phyloP scores from a whole-genome alignment of 106 monocot species.

The Gastrodia elata region DNA sequence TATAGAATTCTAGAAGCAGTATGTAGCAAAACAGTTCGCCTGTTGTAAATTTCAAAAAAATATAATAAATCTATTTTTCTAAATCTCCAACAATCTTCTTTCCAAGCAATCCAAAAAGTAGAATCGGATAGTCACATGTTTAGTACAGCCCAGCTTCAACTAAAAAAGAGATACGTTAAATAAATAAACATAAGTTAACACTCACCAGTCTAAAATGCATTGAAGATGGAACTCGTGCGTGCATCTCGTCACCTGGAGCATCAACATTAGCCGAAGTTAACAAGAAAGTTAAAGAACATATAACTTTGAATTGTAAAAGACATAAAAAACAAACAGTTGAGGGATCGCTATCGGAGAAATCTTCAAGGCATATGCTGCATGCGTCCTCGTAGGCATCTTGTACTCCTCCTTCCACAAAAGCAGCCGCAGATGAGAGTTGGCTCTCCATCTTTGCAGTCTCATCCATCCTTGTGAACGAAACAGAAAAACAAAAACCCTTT shows the following conservation, averaged over 20 bases:
- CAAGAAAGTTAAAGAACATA: too few species aligned
- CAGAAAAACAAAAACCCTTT: background rate
- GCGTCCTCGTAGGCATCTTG: constrained; percentile 72
- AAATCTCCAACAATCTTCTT: background rate
- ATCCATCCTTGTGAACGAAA: constrained; percentile 25
- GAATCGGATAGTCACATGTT: background rate
- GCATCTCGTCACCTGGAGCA: constrained; percentile 20
- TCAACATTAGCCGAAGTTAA: background rate
- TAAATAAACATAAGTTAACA: background rate
- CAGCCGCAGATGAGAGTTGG: constrained; percentile 48
- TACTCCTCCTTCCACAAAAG: constrained; percentile 73
- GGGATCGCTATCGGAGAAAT: constrained; percentile 57
- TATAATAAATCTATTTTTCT: background rate
- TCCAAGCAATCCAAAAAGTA: background rate
- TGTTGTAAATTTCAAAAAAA: background rate
- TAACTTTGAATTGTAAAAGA: background rate
- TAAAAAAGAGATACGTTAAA: background rate
- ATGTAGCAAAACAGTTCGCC: constrained; percentile 2
- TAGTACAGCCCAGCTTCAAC: background rate
- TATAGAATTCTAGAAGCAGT: background rate
- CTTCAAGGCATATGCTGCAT: constrained; percentile 86
- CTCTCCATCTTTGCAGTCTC: constrained; percentile 41
- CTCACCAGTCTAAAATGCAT: constrained; percentile 27
- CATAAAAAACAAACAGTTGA: constrained; percentile 28
- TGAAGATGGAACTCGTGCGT: constrained; percentile 30